Percentiles rank a stretch among this genome's conserved stretches.
phyloP scores from a whole-genome alignment of 164 flowering plant genomes.

The Hamamelis virginiana region DNA sequence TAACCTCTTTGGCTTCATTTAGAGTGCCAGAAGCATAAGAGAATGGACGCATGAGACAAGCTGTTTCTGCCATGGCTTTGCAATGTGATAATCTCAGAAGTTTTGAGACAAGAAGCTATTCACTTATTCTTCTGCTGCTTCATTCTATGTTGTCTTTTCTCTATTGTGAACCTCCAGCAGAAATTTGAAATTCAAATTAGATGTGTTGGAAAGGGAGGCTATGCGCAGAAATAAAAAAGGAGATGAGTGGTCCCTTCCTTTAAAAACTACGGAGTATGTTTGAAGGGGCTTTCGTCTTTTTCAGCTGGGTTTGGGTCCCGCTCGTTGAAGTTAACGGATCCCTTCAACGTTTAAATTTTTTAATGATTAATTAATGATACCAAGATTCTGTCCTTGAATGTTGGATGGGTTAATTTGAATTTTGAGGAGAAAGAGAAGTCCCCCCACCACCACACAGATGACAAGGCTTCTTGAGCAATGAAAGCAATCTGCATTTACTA shows the following conservation, averaged over 20 bases:
- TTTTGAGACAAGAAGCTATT: no score
- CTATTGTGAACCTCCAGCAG: not conserved
- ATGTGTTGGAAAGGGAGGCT: conserved; percentile 11
- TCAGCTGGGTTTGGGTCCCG: conserved; percentile 17
- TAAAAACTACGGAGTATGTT: not conserved
- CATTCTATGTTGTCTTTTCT: not conserved
- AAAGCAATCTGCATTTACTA: no score
- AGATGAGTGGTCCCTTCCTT: conserved; percentile 3
- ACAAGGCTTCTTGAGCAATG: no score
- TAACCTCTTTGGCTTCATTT: conserved; percentile 47
- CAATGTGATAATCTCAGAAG: conserved; percentile 6
- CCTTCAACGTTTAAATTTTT: conserved; percentile 12
- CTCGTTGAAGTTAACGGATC: not conserved
- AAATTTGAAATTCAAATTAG: conserved; percentile 30
- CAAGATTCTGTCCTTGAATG: no score
- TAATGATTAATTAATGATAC: not conserved
- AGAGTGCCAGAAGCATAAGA: conserved; percentile 43
- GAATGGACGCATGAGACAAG: conserved; percentile 63
- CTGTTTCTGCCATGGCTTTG: conserved; percentile 48
- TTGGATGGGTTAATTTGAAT: conserved; percentile 1
- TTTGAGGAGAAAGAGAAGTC: not conserved
- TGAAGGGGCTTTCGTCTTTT: conserved; percentile 7
- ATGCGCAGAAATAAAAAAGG: not conserved
- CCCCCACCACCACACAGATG: no score
- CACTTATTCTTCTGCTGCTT: not conserved